Percentiles rank a stretch among this genome's conserved stretches.
phyloP scores from a whole-genome alignment of 2,329 filamentous ascomycete genomes.

The Alternaria arbusti region DNA sequence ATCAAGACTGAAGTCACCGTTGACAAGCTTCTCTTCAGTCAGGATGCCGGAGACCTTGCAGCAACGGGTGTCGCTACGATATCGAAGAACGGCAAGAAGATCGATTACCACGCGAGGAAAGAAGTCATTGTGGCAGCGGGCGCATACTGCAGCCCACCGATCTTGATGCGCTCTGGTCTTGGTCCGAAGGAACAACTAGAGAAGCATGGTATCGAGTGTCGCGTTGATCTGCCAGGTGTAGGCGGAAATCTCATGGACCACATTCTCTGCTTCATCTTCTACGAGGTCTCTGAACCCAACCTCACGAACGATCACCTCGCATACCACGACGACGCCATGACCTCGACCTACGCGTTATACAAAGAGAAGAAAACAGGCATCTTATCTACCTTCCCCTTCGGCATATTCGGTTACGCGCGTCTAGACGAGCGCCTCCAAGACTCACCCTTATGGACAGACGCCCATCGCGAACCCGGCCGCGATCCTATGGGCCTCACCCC shows the following conservation, averaged over 20 bases:
- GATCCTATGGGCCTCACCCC: constrained; percentile 68
- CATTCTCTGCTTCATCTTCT: constrained; percentile 64
- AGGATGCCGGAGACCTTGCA: constrained; percentile 45
- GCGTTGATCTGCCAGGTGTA: constrained; percentile 65
- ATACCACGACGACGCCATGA: constrained; percentile 60
- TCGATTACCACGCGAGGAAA: constrained; percentile 42
- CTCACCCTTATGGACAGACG: constrained; percentile 61
- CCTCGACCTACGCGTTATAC: constrained; percentile 61
- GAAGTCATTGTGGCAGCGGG: constrained; percentile 45
- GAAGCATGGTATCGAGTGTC: constrained; percentile 58
- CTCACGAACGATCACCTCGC: constrained; percentile 63
- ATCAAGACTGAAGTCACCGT: constrained; percentile 42
- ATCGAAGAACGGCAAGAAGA: constrained; percentile 49
- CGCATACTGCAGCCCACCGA: constrained; percentile 43
- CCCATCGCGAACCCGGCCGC: constrained; percentile 53
- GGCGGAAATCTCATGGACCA: constrained; percentile 71
- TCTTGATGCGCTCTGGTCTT: constrained; percentile 62
- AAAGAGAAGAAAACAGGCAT: constrained; percentile 65
- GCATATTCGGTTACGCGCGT: constrained; percentile 67
- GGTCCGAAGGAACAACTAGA: constrained; percentile 62
- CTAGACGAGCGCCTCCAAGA: constrained; percentile 65
- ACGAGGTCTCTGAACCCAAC: constrained; percentile 63
- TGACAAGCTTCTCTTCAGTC: constrained; percentile 56
- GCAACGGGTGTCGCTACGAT: constrained; percentile 57
- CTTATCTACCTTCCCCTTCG: constrained; percentile 68